Base-by-base conservation (phyloP, 2,329 filamentous ascomycete species). In the Verticillium longisporum region DNA sequence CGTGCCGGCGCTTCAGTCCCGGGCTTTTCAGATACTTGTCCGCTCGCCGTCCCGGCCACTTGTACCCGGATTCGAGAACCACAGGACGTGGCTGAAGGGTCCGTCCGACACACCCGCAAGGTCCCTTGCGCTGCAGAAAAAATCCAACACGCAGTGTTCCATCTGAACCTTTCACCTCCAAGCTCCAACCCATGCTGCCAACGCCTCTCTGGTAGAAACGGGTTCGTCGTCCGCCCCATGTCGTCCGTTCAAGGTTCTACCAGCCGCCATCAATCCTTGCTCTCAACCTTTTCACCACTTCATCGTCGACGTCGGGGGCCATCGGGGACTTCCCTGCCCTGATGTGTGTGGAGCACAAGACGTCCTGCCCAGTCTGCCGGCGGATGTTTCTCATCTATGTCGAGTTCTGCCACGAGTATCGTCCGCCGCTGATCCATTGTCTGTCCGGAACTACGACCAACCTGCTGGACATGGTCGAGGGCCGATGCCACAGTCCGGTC, bases 281-380 rank as follows among this genome's bases (percentile, higher is more conserved):
- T 31, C 54, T 59, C 54, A 57, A 55, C 56, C 21, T 36, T 58
- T 45, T 33, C 9, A 50, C 14, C 21, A 13, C 31, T 15, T 18
- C 56, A n/a, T 38, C 21, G 14, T 38, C 18, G 13, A 50, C 37
- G 18, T 36, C 31, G 37, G 56, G 38, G 53, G 54, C 53, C 55
- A 45, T 54, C 50, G 34, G 41, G 31, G 55, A 55, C 45, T 18
- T 37, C 55, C 57, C 60, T 62, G 59, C 59, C 76, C 84, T 83
- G 79, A 86, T 86, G 83, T 86, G 83, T 78, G 79, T 74, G 72
- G 81, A 83, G 80, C 74, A 84, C 74, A 78, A 74, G 67, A 79
- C 80, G 69, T 74, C 78, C 71, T 86, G 83, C 78, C 80, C 79
- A 76, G 83, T 82, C 69, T 86, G 83, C 77, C 78, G 82, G 76